Evolutionary conservation across 129 eudicot genomes (phyloP).

Genomic region (Artemisia tridentata): DNA sequence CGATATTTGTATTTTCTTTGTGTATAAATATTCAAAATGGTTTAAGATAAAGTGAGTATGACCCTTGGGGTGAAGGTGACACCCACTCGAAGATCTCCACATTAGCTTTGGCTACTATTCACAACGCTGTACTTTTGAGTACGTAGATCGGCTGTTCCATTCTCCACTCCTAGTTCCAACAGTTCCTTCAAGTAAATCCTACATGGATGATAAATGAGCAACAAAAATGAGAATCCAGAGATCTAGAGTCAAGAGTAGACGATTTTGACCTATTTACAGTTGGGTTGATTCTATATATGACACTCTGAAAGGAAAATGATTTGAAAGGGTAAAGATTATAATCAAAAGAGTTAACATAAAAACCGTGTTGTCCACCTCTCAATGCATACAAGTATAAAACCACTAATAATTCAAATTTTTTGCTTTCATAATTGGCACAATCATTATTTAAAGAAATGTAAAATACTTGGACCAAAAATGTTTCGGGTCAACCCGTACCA

Average conservation of each 20-base stretch:
- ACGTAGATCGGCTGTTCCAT: conserved; percentile 52
- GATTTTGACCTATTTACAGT: not conserved
- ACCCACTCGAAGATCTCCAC: conserved; percentile 71
- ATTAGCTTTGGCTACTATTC: conserved; percentile 37
- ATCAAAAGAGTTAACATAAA: not conserved
- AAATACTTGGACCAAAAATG: not conserved
- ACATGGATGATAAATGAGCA: not conserved
- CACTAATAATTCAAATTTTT: too few species aligned
- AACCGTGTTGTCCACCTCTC: not conserved
- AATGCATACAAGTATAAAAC: not conserved
- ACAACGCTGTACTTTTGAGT: conserved; percentile 61
- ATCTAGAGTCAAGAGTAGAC: not conserved
- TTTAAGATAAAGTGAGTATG: not conserved
- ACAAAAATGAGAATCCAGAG: not conserved
- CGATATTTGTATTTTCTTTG: not conserved
- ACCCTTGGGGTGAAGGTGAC: conserved; percentile 64
- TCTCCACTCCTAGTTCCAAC: conserved; percentile 59
- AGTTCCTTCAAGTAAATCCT: conserved; percentile 79
- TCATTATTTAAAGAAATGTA: not conserved
- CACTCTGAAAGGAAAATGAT: not conserved
- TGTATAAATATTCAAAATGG: not conserved
- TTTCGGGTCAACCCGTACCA: not conserved
- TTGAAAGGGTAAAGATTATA: too few species aligned
- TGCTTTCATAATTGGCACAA: not conserved
- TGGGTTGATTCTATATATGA: not conserved